Base-by-base conservation (phyloP, 164 flowering plant genomes). In the Nelumbo lutea region DNA sequence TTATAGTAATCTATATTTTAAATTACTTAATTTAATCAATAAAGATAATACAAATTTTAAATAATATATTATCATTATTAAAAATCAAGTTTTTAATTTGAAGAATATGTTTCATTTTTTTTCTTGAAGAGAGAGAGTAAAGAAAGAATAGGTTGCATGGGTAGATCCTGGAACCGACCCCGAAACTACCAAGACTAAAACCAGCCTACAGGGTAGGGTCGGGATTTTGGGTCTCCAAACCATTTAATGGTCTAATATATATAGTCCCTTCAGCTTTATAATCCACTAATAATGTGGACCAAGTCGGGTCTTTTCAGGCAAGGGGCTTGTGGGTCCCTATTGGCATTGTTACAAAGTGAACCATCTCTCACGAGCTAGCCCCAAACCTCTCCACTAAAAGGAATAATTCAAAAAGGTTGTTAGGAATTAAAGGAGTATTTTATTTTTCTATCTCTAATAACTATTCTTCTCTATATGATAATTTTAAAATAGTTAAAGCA, bases 231-330 rank as follows among this genome's bases (percentile, higher is more conserved):
- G 62, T 59, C 52, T 38, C 65, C 59, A 46, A 43, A 27, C 27
- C 27, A 27, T 59, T 9, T 52, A 65, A 45, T 57, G 66, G 61
- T 47, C 42, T 65, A 57, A 45, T 55, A 63, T 73, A 45, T 55
- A 63, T 73, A 55, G 60, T 61, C 48, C 72, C 67, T 42, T 53
- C 55, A 76, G 68, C 82, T 76, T 79, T 68, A 63, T 70, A 57
- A n/a, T 59, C 83, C 83, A 82, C 79, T 68, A 66, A 72, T n/a
- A 78, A 78, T 71, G 74, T 70, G 65, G 69, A 69, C 57, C 65
- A 67, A 68, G 67, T 67, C 66, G 47, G 50, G 53, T 67, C 58
- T 61, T 72, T 59, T 66, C 42, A 68, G 64, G 61, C 59, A 65
- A 67, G 53, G 27, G 59, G 59, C 46, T 71, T 72, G 79, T 76